Conservation (phyloP, 345 rosid species). For the Pistacia integerrima region DNA sequence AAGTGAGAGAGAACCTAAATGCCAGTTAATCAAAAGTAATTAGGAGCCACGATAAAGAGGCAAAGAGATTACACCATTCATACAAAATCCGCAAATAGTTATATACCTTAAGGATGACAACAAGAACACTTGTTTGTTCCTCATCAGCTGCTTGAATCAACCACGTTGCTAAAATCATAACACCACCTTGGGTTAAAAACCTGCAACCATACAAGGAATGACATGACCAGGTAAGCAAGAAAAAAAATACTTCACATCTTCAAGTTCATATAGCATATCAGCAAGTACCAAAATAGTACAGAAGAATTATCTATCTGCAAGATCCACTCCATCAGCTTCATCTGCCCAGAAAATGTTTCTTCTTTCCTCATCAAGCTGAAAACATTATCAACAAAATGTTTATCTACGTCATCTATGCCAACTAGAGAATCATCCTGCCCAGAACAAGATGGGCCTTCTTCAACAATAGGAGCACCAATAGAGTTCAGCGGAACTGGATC, state of each 20-base stretch:
- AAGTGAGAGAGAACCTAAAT: constrained; percentile 85
- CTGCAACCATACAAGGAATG: constrained; percentile 43
- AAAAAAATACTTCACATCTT: constrained; percentile 6
- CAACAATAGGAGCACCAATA: constrained; percentile 41
- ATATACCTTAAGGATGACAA: constrained; percentile 66
- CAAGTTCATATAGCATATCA: constrained; percentile 12
- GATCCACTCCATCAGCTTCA: constrained; percentile 91
- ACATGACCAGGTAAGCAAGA: constrained; percentile 2
- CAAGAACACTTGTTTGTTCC: constrained; percentile 84
- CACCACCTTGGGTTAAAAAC: constrained; percentile 90
- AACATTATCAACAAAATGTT: constrained; percentile 70
- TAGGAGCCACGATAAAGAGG: constrained; percentile 18
- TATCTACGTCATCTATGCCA: constrained; percentile 66
- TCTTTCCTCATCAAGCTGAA: constrained; percentile 68
- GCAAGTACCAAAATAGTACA: constrained; percentile 69
- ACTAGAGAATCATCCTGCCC: constrained; percentile 53
- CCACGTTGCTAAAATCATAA: constrained; percentile 94
- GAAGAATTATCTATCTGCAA: constrained; percentile 76
- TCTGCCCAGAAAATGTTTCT: constrained; percentile 92
- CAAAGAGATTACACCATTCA: constrained; percentile 2
- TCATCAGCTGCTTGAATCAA: constrained; percentile 82
- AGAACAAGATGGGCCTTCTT: constrained; percentile 56
- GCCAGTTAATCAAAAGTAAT: constrained; percentile 22
- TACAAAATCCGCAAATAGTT: not conserved
- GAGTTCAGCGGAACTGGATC: constrained; percentile 55